Conservation (phyloP, 129 eudicot species). For the Tagetes erecta region DNA sequence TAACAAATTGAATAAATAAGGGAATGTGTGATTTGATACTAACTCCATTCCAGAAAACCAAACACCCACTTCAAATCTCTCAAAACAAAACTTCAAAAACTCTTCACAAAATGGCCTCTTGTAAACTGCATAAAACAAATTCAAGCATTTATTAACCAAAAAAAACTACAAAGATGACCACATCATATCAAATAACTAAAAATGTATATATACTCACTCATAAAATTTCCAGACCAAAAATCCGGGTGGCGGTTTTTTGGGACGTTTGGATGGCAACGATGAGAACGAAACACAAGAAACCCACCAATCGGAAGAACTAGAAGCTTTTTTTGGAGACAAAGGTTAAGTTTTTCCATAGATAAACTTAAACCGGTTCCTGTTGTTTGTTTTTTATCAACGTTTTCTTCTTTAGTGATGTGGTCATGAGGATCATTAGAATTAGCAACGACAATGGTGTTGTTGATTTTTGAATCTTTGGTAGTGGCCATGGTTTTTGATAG, state of each 20-base stretch:
- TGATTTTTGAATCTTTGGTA: slow-evolving; percentile 11
- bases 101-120: slow-evolving; percentile 53
- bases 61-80: slow-evolving; percentile 65
- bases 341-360: slow-evolving; percentile 38
- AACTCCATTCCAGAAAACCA: slow-evolving; percentile 25
- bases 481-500: slow-evolving; percentile 18
- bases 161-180: too few relatives aligned
- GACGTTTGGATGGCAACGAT: not conserved
- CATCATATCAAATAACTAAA: not conserved
- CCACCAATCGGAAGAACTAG: slow-evolving; percentile 52
- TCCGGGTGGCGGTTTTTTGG: slow-evolving; percentile 30
- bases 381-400: not conserved
- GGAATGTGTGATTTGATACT: too few relatives aligned
- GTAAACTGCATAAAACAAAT: slow-evolving; percentile 35
- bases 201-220: slow-evolving; percentile 20
- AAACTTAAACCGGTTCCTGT: slow-evolving; percentile 22
- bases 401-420: not conserved
- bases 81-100: slow-evolving; percentile 61
- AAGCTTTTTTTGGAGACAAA: slow-evolving; percentile 53
- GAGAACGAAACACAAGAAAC: slow-evolving; percentile 40
- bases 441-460: not conserved
- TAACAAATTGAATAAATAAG: too few relatives aligned
- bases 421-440: too few relatives aligned
- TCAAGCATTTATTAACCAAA: too few relatives aligned
- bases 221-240: slow-evolving; percentile 19